Base-by-base conservation (phyloP, 116 monocot genomes). In the Zostera marina region DNA sequence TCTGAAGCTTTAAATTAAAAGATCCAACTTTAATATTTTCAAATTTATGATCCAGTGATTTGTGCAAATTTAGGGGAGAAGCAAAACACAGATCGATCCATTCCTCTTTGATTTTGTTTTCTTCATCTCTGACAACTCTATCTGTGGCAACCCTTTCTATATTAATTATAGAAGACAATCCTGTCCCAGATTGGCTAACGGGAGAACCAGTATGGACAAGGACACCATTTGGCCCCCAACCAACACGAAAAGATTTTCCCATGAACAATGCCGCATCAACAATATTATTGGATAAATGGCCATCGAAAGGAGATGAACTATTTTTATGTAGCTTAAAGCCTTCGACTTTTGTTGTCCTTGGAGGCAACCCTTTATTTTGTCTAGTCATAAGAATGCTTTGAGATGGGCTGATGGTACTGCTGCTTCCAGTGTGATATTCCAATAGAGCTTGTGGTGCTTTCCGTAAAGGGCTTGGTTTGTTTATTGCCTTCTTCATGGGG, bases 171-270 rank as follows among this genome's bases (percentile, higher is more conserved):
- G 98, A 98, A 59, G 90, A 90, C 63, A 98, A 68, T 13, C 68
- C 76, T 45, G 8, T 65, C 44, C 74, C 65, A 25, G 59, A 55
- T 21, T 59, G 74, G 47, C 78, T 56, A 42, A 89, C 78, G 17
- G 85, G 86, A 21, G 78, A 79, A 25, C 98, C 98, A 47, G 76
- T 46, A 57, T 98, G 98, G 49, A 98, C 80, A 72, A 98, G 83
- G 21, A 84, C 48, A 21, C 90, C 98, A 74, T 98, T 90, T 52
- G 98, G 98, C 43, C 98, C 98, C 98, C 90, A 98, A 16, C 98
- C 98, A 43, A 85, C 86, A 67, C 90, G 85, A 74, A 98, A 98
- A 47, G 98, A 89, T 67, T 75, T 82, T 48, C 98, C 98, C 98
- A 98, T 98, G 61, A 98, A 90, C 23, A 98, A 58, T 22, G 72